phyloP scores from a whole-genome alignment of 177 flowering plant species.

The Vitis hybrid region DNA sequence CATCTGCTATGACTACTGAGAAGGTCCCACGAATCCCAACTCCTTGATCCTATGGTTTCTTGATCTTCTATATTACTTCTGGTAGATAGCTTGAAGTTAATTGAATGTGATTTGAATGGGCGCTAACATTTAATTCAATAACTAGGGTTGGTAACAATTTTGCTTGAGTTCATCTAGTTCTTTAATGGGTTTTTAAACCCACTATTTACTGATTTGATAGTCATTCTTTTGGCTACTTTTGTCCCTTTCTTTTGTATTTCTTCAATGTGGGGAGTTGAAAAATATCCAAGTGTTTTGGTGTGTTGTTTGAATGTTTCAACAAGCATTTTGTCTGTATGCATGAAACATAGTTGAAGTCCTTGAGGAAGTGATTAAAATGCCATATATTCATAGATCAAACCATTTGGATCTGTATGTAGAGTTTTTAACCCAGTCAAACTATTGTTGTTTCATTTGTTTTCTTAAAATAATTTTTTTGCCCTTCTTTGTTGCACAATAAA shows the following conservation, averaged over 20 bases:
- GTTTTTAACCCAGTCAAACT: not conserved
- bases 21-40: constrained; percentile 43
- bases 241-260: constrained; percentile 24
- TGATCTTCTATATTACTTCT: not conserved
- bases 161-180: constrained; percentile 1
- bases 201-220: constrained; percentile 3
- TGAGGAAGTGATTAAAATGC: not conserved
- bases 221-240: constrained; percentile 24
- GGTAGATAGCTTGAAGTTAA: not conserved
- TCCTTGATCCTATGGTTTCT: not conserved
- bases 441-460: not conserved
- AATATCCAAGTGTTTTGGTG: constrained; percentile 5
- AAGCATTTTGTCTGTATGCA: not conserved
- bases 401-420: no score
- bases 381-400: not conserved
- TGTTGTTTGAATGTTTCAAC: constrained; percentile 18
- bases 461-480: not conserved
- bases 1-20: constrained; percentile 53
- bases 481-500: not conserved
- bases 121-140: constrained; percentile 4
- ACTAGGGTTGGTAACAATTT: constrained; percentile 2
- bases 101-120: not conserved
- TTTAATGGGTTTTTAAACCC: constrained; percentile 2
- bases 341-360: not conserved
- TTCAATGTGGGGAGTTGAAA: constrained; percentile 12